A percentile compares a stretch with the other conserved stretches of the same genome.
Conservation (phyloP, 2,329 filamentous ascomycete genomes). For the Aureobasidium sp. region DNA sequence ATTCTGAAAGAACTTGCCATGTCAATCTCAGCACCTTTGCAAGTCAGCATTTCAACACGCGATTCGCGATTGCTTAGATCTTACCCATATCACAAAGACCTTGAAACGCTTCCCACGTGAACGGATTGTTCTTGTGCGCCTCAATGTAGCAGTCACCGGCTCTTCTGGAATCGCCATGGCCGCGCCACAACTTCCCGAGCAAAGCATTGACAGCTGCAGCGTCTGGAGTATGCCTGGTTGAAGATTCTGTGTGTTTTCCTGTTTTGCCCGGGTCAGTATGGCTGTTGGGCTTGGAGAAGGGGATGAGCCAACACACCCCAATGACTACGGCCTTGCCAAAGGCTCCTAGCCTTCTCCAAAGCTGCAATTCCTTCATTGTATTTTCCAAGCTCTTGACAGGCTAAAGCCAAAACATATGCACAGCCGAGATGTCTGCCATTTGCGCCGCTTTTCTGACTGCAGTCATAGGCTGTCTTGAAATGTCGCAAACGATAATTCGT, state of each 20-base stretch:
- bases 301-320: conserved; percentile 36
- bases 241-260: conserved; percentile 68
- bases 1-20: conserved; percentile 81
- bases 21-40: conserved; percentile 65
- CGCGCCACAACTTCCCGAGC: conserved; percentile 79
- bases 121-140: conserved; percentile 80
- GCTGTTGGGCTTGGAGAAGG: not conserved
- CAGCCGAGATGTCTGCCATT: conserved; percentile 76
- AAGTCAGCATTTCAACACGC: conserved; percentile 9
- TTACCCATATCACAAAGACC: conserved; percentile 72
- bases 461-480: conserved; percentile 77
- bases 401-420: conserved; percentile 84
- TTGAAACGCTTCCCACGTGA: conserved; percentile 97
- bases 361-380: conserved; percentile 75
- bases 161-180: conserved; percentile 70
- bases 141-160: conserved; percentile 84
- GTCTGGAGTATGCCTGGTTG: conserved; percentile 71
- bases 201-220: conserved; percentile 76
- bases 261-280: conserved; percentile 8
- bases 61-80: conserved; percentile 17
- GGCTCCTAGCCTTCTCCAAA: conserved; percentile 70
- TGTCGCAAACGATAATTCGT: conserved; percentile 80
- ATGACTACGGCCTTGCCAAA: conserved; percentile 68
- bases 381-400: conserved; percentile 71
- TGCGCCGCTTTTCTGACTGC: conserved; percentile 62